phyloP scores from a whole-genome alignment of 1,284 basidiomycete genomes.

The Macrocystidia cucumis region DNA sequence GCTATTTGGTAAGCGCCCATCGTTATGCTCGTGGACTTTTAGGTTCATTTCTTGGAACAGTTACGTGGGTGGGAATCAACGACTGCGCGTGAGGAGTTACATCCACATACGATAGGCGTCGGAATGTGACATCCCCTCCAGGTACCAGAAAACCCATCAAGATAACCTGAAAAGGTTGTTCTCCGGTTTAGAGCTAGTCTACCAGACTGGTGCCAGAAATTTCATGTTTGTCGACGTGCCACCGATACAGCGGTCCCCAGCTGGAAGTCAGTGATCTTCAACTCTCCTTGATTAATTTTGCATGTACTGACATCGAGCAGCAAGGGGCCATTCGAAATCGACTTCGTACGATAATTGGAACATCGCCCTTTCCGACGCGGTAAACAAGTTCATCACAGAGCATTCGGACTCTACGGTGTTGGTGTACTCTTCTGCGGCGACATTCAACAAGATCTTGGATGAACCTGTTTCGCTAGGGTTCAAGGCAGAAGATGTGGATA shows the following conservation, averaged over 20 bases:
- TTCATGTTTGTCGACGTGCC: constrained; percentile 60
- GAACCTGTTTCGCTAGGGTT: constrained; percentile 36
- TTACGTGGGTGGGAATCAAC: constrained; percentile 61
- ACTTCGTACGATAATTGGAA: constrained; percentile 36
- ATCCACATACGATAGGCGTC: neutral
- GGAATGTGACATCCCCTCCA: constrained; percentile 7
- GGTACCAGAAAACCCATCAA: constrained; percentile 13
- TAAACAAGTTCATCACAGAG: constrained; percentile 25
- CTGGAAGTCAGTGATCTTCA: constrained; percentile 19
- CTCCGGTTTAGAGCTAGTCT: constrained; percentile 36
- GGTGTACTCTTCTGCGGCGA: constrained; percentile 39
- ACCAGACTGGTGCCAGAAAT: constrained; percentile 46
- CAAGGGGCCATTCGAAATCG: neutral
- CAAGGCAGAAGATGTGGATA: constrained; percentile 18
- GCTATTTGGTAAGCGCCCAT: constrained; percentile 35
- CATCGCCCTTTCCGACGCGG: constrained; percentile 19
- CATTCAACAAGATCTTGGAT: constrained; percentile 40
- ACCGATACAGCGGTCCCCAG: constrained; percentile 44
- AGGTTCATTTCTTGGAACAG: constrained; percentile 19
- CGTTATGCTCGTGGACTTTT: neutral
- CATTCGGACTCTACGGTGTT: constrained; percentile 39
- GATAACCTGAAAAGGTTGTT: constrained; percentile 27
- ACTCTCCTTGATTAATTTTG: constrained; percentile 3
- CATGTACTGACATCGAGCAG: constrained; percentile 7
- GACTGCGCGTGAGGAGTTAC: constrained; percentile 42